Percentiles rank a stretch among this genome's conserved stretches.
Conservation (phyloP, 164 flowering plant species). For the Vitis vinifera region ASM3070453v1 NC_081812.1:5904501-5905000, state of each 20-base stretch:
- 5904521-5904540: conserved; percentile 32
- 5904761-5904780: conserved; percentile 39
- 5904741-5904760: not conserved
- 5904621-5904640: conserved; percentile 7
- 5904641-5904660: conserved; percentile 14
- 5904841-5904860: conserved; percentile 69
- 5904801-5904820: conserved; percentile 56
- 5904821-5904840: conserved; percentile 58
- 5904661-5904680: conserved; percentile 23
- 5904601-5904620: conserved; percentile 9
- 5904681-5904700: conserved; percentile 48
- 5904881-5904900: conserved; percentile 83
- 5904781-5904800: conserved; percentile 60
- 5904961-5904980: conserved; percentile 59
- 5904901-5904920: conserved; percentile 63
- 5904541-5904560: conserved; percentile 42
- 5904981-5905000: conserved; percentile 89
- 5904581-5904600: conserved; percentile 24
- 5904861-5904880: conserved; percentile 81
- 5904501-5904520: conserved; percentile 64
- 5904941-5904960: conserved; percentile 81
- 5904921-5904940: conserved; percentile 75
- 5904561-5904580: conserved; percentile 43
- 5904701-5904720: conserved; percentile 45
- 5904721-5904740: conserved; percentile 34